phyloP scores from a whole-genome alignment of 179 eudicot species.

The Vitellaria paradoxa region DNA sequence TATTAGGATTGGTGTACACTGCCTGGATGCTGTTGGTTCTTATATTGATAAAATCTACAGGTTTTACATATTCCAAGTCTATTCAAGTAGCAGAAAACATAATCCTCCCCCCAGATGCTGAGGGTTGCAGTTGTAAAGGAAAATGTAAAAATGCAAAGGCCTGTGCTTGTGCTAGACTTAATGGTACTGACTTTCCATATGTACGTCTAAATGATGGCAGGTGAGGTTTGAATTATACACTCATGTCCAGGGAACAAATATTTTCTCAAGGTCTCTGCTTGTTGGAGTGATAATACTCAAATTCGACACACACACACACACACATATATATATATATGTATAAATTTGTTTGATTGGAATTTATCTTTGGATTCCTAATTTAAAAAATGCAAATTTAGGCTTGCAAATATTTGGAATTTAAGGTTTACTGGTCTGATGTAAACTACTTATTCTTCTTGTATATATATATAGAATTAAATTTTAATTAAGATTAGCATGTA shows the following conservation, averaged over 20 bases:
- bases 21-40: not conserved
- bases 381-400: not conserved
- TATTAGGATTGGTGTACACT: not conserved
- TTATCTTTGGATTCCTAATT: not conserved
- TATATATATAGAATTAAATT: no score
- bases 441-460: no score
- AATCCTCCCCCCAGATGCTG: conserved; percentile 27
- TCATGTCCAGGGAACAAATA: not conserved
- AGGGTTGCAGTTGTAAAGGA: conserved; percentile 39
- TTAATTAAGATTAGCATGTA: no score
- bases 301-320: no score
- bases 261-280: not conserved
- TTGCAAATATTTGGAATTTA: not conserved
- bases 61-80: conserved; percentile 29
- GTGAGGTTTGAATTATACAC: conserved; percentile 20
- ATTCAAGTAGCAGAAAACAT: conserved; percentile 28
- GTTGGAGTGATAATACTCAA: not conserved
- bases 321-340: no score
- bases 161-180: conserved; percentile 53
- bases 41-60: conserved; percentile 17
- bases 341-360: not conserved
- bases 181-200: conserved; percentile 49
- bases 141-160: conserved; percentile 35
- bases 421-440: no score
- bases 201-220: conserved; percentile 47